phyloP scores from a whole-genome alignment of 2,329 filamentous ascomycete species.

The Monilinia laxa region DNA sequence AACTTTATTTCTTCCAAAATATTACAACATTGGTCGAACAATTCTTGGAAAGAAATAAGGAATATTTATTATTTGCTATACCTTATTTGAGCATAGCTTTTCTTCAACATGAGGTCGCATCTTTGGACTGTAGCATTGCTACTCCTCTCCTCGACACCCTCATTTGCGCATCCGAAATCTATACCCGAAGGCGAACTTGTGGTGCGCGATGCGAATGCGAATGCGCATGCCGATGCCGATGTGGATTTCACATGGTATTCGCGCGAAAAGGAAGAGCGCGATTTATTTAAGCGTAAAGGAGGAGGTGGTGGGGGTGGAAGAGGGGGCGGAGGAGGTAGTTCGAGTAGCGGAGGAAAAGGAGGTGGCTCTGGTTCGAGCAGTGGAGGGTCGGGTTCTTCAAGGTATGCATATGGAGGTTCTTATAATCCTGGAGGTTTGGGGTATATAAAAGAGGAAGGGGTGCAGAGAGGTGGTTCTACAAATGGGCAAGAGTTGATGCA shows the following conservation, averaged over 20 bases:
- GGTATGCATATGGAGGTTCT: constrained; percentile 34
- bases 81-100: neutral
- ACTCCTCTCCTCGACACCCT: constrained; percentile 25
- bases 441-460: neutral
- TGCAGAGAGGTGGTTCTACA: neutral
- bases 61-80: no score
- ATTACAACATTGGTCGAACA: neutral
- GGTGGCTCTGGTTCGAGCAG: constrained; percentile 29
- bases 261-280: constrained; percentile 31
- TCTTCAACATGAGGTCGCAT: constrained; percentile 28
- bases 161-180: constrained; percentile 32
- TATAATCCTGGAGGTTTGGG: constrained; percentile 8
- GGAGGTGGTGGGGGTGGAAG: constrained; percentile 59
- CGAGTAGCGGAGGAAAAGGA: neutral
- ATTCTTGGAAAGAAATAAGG: no score
- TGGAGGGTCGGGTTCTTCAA: constrained; percentile 34
- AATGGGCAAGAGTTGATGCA: neutral
- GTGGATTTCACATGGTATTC: constrained; percentile 12
- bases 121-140: constrained; percentile 29
- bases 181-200: constrained; percentile 27
- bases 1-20: neutral
- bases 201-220: constrained; percentile 25
- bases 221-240: neutral
- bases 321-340: constrained; percentile 49
- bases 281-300: constrained; percentile 61